Conservation (phyloP, 352 stramenopile genomes). For the Chrysophaeum taylorii region DNA sequence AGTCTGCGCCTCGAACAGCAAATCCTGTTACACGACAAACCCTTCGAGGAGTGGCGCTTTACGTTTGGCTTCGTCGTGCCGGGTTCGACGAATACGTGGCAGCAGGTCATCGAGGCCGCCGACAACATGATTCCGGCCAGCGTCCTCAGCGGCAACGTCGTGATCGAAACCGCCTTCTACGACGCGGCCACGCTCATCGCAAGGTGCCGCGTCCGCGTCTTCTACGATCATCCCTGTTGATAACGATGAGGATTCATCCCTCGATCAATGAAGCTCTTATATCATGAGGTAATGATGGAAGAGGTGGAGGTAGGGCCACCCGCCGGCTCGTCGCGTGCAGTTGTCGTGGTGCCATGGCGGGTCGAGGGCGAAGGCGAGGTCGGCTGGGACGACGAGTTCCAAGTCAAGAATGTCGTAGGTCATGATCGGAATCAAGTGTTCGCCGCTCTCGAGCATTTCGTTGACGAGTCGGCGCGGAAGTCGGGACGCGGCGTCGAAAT, state of each 20-base stretch:
- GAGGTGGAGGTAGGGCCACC: constrained; percentile 32
- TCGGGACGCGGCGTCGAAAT: neutral
- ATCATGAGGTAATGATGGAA: constrained; percentile 33
- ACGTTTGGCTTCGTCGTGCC: constrained; percentile 88
- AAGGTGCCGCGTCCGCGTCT: constrained; percentile 82
- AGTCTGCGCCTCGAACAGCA: constrained; percentile 78
- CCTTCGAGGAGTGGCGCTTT: constrained; percentile 77
- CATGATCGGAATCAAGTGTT: constrained; percentile 13
- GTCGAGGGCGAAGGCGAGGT: constrained; percentile 17
- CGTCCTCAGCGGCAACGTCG: constrained; percentile 65
- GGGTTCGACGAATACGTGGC: constrained; percentile 83
- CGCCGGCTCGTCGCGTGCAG: constrained; percentile 29
- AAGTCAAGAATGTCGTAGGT: constrained; percentile 29
- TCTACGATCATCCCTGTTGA: constrained; percentile 78
- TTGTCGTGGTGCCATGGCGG: constrained; percentile 21
- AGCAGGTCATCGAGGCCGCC: constrained; percentile 81
- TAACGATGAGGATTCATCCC: no score
- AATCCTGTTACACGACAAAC: constrained; percentile 17
- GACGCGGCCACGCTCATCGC: constrained; percentile 68
- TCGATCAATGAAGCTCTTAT: no score
- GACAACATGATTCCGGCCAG: constrained; percentile 26
- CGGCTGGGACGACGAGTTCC: constrained; percentile 19
- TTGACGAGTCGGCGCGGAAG: neutral
- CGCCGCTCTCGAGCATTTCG: neutral
- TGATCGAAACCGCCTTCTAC: constrained; percentile 89